Conservation (phyloP, 2,329 filamentous ascomycete species). For the Arthrobotrys sinensis region DNA sequence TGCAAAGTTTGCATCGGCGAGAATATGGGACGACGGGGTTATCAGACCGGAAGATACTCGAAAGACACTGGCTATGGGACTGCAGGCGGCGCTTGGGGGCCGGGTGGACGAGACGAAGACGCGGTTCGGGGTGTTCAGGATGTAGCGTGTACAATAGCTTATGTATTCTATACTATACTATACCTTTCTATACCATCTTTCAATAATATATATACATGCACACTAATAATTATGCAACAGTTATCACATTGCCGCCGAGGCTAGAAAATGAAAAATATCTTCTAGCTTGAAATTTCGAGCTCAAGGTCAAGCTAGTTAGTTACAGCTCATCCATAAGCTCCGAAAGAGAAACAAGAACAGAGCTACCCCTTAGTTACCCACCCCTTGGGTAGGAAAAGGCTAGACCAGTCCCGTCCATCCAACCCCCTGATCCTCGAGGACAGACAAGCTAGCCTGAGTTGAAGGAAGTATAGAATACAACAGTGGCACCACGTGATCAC, state of each 20-base stretch:
- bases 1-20: conserved; percentile 86
- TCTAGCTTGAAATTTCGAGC: too few species aligned
- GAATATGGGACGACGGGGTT: conserved; percentile 91
- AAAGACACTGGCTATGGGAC: conserved; percentile 79
- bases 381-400: background rate
- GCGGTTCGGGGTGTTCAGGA: conserved; percentile 85
- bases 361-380: too few species aligned
- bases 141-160: conserved; percentile 71
- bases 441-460: background rate
- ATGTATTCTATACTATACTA: background rate
- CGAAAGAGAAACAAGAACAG: too few species aligned
- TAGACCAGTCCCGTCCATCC: too few species aligned
- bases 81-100: conserved; percentile 80
- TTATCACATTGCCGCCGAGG: too few species aligned
- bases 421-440: conserved; percentile 11
- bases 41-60: conserved; percentile 84
- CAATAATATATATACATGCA: background rate
- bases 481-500: conserved; percentile 1
- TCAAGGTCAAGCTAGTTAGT: background rate
- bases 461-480: background rate
- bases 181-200: background rate
- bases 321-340: background rate
- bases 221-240: background rate
- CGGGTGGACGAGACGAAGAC: conserved; percentile 73
- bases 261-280: too few species aligned